Evolutionary conservation across 257 asterid species (phyloP).

Genomic region (Solanum chilense): DNA sequence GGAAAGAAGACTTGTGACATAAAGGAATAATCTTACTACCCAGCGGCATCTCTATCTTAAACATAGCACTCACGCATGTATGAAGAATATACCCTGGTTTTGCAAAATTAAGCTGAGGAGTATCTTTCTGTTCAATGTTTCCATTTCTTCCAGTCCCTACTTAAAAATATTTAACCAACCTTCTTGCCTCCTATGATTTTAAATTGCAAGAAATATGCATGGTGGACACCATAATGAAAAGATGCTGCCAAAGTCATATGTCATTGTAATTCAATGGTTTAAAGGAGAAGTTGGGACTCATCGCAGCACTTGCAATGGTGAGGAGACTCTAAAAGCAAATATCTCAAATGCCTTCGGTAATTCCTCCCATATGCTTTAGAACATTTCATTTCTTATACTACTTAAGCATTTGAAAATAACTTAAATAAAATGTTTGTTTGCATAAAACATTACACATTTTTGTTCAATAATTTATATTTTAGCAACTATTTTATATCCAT

Average conservation of each 20-base stretch:
- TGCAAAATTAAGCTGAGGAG: not conserved
- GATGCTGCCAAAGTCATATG: not conserved
- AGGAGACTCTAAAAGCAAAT: not conserved
- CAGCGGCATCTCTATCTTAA: not conserved
- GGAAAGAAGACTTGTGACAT: not conserved
- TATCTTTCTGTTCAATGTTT: not conserved
- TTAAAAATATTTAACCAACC: not conserved
- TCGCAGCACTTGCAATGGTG: not conserved
- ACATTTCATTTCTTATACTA: not conserved
- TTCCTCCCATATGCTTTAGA: not conserved
- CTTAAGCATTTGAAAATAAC: not conserved
- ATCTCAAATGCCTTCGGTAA: not conserved
- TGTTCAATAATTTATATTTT: not conserved
- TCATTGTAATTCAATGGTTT: not conserved
- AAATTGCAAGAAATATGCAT: not conserved
- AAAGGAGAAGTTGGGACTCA: not conserved
- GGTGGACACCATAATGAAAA: not conserved
- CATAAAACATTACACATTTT: not conserved
- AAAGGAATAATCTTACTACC: not conserved
- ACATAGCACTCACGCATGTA: not conserved
- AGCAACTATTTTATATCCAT: not conserved
- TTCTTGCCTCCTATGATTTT: not conserved
- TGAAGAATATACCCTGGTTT: not conserved
- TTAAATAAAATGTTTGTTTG: not conserved
- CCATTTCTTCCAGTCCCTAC: not conserved